Conservation (phyloP, 148 eudicot genomes). For the Polygonum aviculare region DNA sequence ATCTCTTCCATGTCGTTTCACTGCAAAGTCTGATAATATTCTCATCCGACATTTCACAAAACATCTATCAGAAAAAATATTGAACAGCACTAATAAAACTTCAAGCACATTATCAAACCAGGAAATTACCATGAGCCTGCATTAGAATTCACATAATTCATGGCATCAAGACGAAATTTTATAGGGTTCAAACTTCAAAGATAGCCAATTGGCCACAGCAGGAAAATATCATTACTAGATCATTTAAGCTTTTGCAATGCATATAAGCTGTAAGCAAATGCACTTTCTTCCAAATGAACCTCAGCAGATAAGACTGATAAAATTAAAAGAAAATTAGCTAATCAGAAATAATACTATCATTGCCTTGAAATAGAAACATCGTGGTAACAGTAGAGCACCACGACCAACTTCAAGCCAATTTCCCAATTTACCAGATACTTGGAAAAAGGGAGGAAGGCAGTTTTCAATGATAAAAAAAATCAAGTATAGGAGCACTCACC, state of each 20-base stretch:
- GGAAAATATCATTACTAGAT: not conserved
- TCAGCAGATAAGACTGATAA: not conserved
- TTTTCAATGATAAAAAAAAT: not conserved
- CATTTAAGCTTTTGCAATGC: not conserved
- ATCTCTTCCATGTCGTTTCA: not conserved
- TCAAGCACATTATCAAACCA: not conserved
- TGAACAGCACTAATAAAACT: not conserved
- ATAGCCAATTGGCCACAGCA: not conserved
- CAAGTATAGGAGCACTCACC: conserved; percentile 26
- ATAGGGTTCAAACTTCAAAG: not conserved
- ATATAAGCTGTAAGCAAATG: not conserved
- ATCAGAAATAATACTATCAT: not conserved
- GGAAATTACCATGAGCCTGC: not conserved
- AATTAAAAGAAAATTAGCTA: not conserved
- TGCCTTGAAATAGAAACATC: not conserved
- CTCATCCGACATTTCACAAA: not conserved
- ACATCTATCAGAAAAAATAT: not conserved
- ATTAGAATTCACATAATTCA: not conserved
- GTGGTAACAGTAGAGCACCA: not conserved
- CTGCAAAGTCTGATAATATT: not conserved
- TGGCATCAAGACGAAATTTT: not conserved
- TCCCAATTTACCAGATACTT: not conserved
- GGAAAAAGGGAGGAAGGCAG: not conserved
- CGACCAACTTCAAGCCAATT: not conserved
- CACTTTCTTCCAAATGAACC: not conserved